Percentiles rank a stretch among this genome's conserved stretches.
These are phyloP conservation scores for Phytopythium sindhum DNA, from an alignment of 352 stramenopile species.

Conservation along the genomic window DNA sequence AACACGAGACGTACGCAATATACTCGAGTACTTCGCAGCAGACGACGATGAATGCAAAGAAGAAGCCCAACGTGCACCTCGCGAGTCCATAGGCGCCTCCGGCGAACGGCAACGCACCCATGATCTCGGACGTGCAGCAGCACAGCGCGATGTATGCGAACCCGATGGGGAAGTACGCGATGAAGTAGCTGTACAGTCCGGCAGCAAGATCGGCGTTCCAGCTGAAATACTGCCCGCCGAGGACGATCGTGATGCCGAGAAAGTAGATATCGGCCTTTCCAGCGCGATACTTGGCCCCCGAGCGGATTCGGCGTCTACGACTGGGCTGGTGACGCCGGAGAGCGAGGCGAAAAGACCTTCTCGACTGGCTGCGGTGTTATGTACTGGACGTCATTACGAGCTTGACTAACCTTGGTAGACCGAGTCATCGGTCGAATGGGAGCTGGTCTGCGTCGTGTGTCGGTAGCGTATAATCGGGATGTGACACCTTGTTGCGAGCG, in stretches of 20 bases:
- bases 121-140: slow-evolving; percentile 43
- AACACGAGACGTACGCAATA: slow-evolving; percentile 35
- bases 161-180: slow-evolving; percentile 31
- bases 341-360: too few relatives aligned
- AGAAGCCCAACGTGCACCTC: slow-evolving; percentile 38
- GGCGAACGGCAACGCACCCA: slow-evolving; percentile 36
- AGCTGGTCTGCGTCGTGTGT: too few relatives aligned
- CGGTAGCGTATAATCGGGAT: too few relatives aligned
- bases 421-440: too few relatives aligned
- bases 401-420: too few relatives aligned
- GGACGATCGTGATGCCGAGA: slow-evolving; percentile 52
- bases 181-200: slow-evolving; percentile 36
- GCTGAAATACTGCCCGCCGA: slow-evolving; percentile 46
- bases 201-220: slow-evolving; percentile 40
- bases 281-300: too few relatives aligned
- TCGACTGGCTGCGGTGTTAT: too few relatives aligned
- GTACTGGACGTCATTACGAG: too few relatives aligned
- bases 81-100: slow-evolving; percentile 38
- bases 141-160: slow-evolving; percentile 33
- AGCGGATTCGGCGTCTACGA: too few relatives aligned
- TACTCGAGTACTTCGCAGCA: slow-evolving; percentile 44
- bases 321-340: too few relatives aligned
- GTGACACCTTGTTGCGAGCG: too few relatives aligned
- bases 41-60: slow-evolving; percentile 36
- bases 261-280: slow-evolving; percentile 34